Percentiles rank a stretch among this genome's conserved stretches.
Conservation (phyloP, 164 flowering plant species). For the Berberis vulgaris region DNA sequence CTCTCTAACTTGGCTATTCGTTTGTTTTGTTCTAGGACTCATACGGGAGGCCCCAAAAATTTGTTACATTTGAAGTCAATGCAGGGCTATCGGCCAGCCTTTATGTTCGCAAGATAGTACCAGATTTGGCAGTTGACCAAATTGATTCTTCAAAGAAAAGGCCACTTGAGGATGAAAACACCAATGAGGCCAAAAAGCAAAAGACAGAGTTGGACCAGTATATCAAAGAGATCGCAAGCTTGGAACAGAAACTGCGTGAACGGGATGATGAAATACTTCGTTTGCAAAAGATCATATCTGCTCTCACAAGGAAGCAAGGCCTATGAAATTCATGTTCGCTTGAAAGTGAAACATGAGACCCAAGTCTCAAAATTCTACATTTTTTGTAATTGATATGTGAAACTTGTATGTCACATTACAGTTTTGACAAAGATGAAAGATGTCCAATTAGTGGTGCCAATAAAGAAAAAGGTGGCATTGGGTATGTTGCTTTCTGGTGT, state of each 20-base stretch:
- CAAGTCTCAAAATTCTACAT: no score
- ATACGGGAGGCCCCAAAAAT: conserved; percentile 34
- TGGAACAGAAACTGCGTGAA: conserved; percentile 29
- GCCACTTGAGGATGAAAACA: conserved; percentile 13
- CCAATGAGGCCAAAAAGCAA: conserved; percentile 19
- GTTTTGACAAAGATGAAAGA: no score
- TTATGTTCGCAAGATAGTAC: conserved; percentile 33
- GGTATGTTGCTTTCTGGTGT: no score
- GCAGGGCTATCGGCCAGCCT: conserved; percentile 19
- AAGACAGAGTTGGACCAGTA: conserved; percentile 27
- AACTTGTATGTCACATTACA: no score
- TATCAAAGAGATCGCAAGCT: conserved; percentile 32
- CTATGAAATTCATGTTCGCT: conserved; percentile 14
- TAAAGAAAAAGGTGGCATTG: no score
- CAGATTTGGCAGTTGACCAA: not conserved
- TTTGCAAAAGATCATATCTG: conserved; percentile 46
- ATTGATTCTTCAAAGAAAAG: conserved; percentile 26
- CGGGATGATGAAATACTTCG: conserved; percentile 34
- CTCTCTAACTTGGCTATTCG: not conserved
- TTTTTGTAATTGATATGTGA: no score
- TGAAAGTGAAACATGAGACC: no score
- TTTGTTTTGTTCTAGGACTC: conserved; percentile 28
- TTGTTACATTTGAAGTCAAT: conserved; percentile 20
- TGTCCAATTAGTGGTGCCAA: no score
- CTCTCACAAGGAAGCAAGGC: conserved; percentile 50